Conservation (phyloP, 352 stramenopile species). For the Pythium plurisporium region DNA sequence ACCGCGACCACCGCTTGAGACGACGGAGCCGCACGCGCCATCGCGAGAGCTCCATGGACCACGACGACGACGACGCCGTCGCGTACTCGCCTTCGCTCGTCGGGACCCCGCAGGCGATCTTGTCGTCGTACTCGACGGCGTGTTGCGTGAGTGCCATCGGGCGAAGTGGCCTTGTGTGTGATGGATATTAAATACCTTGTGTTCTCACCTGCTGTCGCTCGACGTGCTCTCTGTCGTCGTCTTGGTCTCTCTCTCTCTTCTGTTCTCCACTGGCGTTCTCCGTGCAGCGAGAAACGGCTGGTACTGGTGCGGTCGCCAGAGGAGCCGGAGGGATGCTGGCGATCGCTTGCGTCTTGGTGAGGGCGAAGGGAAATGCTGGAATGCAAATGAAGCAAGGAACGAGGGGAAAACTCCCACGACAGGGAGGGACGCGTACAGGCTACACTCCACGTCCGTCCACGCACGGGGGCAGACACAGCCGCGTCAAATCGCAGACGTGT, state of each 20-base stretch:
- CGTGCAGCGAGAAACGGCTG: not conserved
- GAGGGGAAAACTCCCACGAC: too few species aligned
- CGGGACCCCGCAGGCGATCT: not conserved
- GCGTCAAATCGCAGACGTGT: conserved; percentile 13
- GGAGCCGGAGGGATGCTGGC: too few species aligned
- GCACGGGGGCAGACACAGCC: too few species aligned
- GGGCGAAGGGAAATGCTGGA: not conserved
- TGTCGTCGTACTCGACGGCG: conserved; percentile 2
- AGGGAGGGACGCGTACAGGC: too few species aligned
- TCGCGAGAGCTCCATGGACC: conserved; percentile 20
- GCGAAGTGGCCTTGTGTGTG: not conserved
- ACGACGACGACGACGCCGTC: conserved; percentile 19
- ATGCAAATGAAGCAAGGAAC: not conserved
- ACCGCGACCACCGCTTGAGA: conserved; percentile 19
- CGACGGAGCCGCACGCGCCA: conserved; percentile 22
- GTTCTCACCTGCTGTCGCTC: not conserved
- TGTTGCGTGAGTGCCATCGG: not conserved
- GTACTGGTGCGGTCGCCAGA: not conserved
- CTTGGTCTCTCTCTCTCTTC: not conserved
- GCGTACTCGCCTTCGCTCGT: conserved; percentile 1
- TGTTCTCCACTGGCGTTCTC: not conserved
- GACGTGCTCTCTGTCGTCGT: not conserved
- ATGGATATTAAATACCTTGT: not conserved
- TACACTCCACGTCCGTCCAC: too few species aligned
- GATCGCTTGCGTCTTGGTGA: not conserved